Evolutionary conservation across 371 early-diverging fungal species (phyloP).

Genomic region (Umbelopsis sp.): DNA sequence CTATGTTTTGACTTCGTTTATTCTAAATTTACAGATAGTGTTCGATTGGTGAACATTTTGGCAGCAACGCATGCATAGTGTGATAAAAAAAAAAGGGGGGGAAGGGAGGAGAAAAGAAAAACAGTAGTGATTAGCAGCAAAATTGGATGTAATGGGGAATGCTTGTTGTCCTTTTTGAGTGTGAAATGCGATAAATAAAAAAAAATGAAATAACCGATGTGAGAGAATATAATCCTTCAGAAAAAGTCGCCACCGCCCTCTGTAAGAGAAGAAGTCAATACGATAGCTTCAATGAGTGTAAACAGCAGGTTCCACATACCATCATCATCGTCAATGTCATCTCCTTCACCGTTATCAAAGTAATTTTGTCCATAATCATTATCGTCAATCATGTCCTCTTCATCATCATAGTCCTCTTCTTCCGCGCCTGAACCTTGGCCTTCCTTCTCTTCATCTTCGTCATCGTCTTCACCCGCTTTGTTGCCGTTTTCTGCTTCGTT

Average conservation of each 20-base stretch:
- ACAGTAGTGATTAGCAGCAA: not conserved
- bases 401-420: conserved; percentile 52
- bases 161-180: not conserved
- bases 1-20: not conserved
- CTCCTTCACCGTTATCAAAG: conserved; percentile 60
- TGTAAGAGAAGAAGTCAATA: not conserved
- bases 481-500: conserved; percentile 32
- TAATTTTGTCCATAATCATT: conserved; percentile 58
- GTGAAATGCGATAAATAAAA: not conserved
- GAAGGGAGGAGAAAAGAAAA: not conserved
- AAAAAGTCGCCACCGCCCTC: conserved; percentile 2
- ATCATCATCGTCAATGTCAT: conserved; percentile 53
- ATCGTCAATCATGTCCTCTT: conserved; percentile 56
- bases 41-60: not conserved
- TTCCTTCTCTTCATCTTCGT: conserved; percentile 27
- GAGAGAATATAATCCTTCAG: not conserved
- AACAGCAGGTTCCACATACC: conserved; percentile 22
- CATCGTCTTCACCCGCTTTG: conserved; percentile 39
- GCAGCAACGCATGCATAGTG: not conserved
- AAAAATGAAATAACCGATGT: not conserved
- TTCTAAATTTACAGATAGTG: not conserved
- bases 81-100: no score
- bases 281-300: no score
- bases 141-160: not conserved
- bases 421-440: conserved; percentile 27